Percentiles rank a stretch among this genome's conserved stretches.
Evolutionary conservation across 2,329 filamentous ascomycete species (phyloP).

Genomic region (Scedosporium boydii): DNA sequence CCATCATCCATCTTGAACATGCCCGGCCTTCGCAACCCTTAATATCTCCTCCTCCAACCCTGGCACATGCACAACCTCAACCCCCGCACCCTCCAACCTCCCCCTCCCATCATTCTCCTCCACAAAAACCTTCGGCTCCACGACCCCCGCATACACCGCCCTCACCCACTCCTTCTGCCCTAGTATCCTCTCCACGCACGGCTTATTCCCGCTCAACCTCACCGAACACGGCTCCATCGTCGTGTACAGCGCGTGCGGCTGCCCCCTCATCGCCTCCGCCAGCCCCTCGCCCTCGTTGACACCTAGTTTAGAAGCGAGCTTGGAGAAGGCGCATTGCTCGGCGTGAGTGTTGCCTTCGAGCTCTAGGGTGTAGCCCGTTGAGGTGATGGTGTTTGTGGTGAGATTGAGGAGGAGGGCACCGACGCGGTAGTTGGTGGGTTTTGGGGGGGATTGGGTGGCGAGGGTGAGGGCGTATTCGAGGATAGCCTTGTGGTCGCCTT

Average conservation of each 20-base stretch:
- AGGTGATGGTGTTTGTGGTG: conserved; percentile 49
- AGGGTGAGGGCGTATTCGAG: conserved; percentile 68
- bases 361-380: conserved; percentile 86
- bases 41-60: conserved; percentile 78
- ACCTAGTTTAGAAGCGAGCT: conserved; percentile 38
- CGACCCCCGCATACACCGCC: conserved; percentile 77
- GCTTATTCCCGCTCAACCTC: conserved; percentile 62
- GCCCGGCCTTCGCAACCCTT: conserved; percentile 73
- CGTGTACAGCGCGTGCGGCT: conserved; percentile 59
- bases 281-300: conserved; percentile 3
- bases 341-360: conserved; percentile 90
- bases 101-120: conserved; percentile 65
- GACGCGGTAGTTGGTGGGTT: conserved; percentile 86
- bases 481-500: conserved; percentile 34
- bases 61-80: conserved; percentile 61
- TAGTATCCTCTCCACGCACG: conserved; percentile 74
- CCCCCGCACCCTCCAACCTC: conserved; percentile 61
- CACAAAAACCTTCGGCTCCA: conserved; percentile 87
- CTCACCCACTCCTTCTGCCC: conserved; percentile 51
- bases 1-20: conserved; percentile 24
- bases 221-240: conserved; percentile 82
- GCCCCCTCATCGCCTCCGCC: neutral
- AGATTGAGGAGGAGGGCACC: conserved; percentile 74
- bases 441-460: conserved; percentile 50
- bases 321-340: conserved; percentile 83